Evolutionary conservation across 1,139 yeast species (phyloP).

Genomic region (Meyerozyma elateridarum): DNA sequence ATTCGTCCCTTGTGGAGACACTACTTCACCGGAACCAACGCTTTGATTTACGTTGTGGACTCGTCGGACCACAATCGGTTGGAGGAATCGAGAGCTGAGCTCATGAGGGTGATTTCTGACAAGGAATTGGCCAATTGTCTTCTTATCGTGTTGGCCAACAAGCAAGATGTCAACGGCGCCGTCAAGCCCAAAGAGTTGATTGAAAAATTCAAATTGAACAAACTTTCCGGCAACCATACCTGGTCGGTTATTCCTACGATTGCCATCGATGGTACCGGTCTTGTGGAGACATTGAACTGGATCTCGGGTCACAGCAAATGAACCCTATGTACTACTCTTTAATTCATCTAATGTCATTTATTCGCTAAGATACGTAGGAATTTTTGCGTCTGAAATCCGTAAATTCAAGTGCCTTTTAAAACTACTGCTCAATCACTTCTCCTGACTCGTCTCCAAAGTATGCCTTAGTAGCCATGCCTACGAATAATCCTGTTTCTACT

Average conservation of each 20-base stretch:
- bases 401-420: not conserved
- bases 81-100: slow-evolving; percentile 73
- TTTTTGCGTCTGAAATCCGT: not conserved
- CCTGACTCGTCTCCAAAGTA: slow-evolving; percentile 88
- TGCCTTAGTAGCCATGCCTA: slow-evolving; percentile 64
- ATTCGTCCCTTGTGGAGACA: slow-evolving; percentile 93
- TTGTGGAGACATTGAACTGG: slow-evolving; percentile 73
- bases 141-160: slow-evolving; percentile 82
- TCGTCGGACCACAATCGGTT: slow-evolving; percentile 68
- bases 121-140: slow-evolving; percentile 79
- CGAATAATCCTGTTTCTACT: slow-evolving; percentile 93
- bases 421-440: slow-evolving; percentile 30
- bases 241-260: slow-evolving; percentile 78
- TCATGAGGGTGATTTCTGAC: slow-evolving; percentile 70
- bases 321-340: slow-evolving; percentile 5
- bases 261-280: slow-evolving; percentile 72
- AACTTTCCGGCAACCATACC: slow-evolving; percentile 51
- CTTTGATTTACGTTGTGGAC: slow-evolving; percentile 89
- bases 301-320: slow-evolving; percentile 56
- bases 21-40: slow-evolving; percentile 90
- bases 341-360: slow-evolving; percentile 1
- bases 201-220: slow-evolving; percentile 51
- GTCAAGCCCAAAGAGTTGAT: slow-evolving; percentile 63
- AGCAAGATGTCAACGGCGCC: slow-evolving; percentile 72
- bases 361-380: too few species aligned